Base-by-base conservation (phyloP, 306 rosid genomes). In the Ochetophila trinervis region DNA sequence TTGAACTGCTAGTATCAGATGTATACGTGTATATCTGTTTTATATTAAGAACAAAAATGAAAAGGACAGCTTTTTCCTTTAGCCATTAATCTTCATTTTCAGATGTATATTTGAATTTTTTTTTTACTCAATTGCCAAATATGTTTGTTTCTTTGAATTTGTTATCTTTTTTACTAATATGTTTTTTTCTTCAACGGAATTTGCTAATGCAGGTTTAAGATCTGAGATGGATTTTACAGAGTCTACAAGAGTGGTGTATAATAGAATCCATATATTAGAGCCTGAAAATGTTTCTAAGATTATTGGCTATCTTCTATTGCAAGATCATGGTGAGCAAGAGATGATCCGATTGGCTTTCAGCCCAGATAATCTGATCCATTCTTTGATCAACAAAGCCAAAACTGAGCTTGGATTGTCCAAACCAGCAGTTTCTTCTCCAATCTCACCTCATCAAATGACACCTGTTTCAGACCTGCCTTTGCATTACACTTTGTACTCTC, bases 331-430 rank as follows among this genome's bases (percentile, higher is more conserved):
- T 9, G 81, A 79, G 52, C 71, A 73, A 6, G 77, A 76, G 54
- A 72, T 82, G 82, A 78, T 75, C 61, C 67, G 84, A 35, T 20
- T 82, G 63, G 87, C 84, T 5, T 82, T 72, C n/a, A 66, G 84
- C 57, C 79, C 87, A 0, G 82, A 79, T 57, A 68, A 69, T 56
- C 20, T 71, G 64, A 71, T 82, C 59, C 70, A 68, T 19, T 63
- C 65, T 44, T 32, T 78, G 59, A 72, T 82, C 58, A 69, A 75
- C 63, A 69, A 76, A 57, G 87, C 79, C 11, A 82, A 79, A 72
- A 57, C 57, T 1, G 77, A 79, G 53, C 75, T 81, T 9, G 80
- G 79, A 4, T 71, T 79, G 40, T 53, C 70, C 20, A 74, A 75
- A 51, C 57, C 23, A 1, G n/a, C 56, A 18, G 65, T 42, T 54